Base-by-base conservation (phyloP, 805 yeast species). In the Metschnikowia lachancei region DNA sequence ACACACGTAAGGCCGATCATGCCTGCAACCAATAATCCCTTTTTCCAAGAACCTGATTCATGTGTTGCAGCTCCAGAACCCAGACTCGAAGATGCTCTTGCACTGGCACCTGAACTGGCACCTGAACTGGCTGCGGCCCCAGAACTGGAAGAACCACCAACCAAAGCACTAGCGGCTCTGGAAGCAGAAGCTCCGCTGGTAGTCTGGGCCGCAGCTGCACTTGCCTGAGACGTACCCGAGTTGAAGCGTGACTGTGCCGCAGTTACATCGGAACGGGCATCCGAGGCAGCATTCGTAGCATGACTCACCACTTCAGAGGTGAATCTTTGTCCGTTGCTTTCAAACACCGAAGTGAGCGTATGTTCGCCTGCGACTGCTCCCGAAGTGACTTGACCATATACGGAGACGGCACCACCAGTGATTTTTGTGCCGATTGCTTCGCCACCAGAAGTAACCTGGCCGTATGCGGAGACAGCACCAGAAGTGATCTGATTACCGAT, bases 291-390 rank as follows among this genome's bases (percentile, higher is more conserved):
- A 30, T 31, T 29, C 7, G 47, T 38, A 2, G 43, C 47, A 28
- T n/a, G 19, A 24, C 39, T 38, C 16, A 38, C 47, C 3, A 44
- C 43, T 30, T 44, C 45, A 24, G 54, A 40, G 17, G 60, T 46
- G 26, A 47, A 33, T 32, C 41, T 43, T 18, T 47, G 38, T 10
- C 47, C 52, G 19, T 18, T 22, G 17, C 35, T 37, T 18, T 37
- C 49, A 19, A 41, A 40, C 10, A 36, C 43, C n/a, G 52, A 49
- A 12, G 57, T 42, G 39, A 43, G 36, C 19, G 52, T 51, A 19
- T 50, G 45, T 12, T 50, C 46, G 19, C 55, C 59, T 26, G 51
- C 48, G 34, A 55, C 50, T 14, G 55, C 54, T 37, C 55, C 56
- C 16, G 58, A 49, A 16, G 46, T 32, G 19, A 33, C 36, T 2